Evolutionary conservation across 257 asterid species (phyloP), one percentile per base, ranked within the genome.

Genomic region (Gentiana straminea): DNA sequence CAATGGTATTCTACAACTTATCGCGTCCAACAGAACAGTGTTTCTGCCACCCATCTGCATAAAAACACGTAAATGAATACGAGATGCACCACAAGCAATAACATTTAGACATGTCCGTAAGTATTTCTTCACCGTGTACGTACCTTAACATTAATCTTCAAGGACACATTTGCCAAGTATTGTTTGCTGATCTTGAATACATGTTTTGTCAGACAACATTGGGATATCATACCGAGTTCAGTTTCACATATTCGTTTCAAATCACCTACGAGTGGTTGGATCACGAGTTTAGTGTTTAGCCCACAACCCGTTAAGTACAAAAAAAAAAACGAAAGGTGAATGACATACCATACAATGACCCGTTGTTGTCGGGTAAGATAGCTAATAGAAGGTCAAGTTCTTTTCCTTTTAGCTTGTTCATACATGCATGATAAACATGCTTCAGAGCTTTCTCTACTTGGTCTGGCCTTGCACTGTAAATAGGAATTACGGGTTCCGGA

Each of bases 11-110:
- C 84, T 78, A 68, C 95, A 89, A 81, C 97, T 89, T 58, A 89
- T 65, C 37, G 97, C 97, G 64, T 89, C 97, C 78, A 81, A 54
- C 11, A 86, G 84, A 49, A 86, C 95, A 0, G 97, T 86, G 54
- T 92, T 91, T 69, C 98, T 73, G 34, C 99, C 99, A 36, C 99
- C 99, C 99, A 93, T 93, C 99, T 92, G 84, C 59, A 55, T 33
- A n/a, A 34, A 60, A 41, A 52, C 32, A 7, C 15, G 2, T 35
- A 39, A 34, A 15, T 32, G 37, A 60, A 4, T 49, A 6, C 24
- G 50, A 36, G 12, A 46, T 58, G 44, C 4, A 8, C 7, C 63
- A 58, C 7, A 39, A 39, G 39, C 8, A 24, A 37, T 52, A 59
- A 24, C 8, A 58, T 1, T 5, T 37, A 9, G 12, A 49, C 33